A percentile compares a stretch with the other conserved stretches of the same genome.
Conservation (phyloP, 2,329 filamentous ascomycete genomes). For the Colletotrichum eleusines region DNA sequence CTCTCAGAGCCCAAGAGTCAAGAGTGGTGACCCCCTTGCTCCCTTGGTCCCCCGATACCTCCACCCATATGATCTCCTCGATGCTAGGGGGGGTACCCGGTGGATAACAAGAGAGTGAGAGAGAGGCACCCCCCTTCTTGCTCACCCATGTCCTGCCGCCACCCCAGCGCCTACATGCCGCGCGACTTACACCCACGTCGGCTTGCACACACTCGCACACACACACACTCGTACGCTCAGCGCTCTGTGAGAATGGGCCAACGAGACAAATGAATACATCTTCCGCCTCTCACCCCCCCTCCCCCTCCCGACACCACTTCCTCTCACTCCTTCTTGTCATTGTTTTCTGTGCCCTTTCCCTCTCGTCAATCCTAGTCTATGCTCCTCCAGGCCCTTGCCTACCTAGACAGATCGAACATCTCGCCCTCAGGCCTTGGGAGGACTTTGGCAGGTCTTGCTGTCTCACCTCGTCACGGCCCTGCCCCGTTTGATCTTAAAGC, state of each 20-base stretch:
- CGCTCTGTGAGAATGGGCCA: constrained; percentile 31
- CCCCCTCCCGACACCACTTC: constrained; percentile 30
- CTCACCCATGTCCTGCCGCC: constrained; percentile 39
- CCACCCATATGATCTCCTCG: constrained; percentile 43
- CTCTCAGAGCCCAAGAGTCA: constrained; percentile 26
- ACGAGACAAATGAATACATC: constrained; percentile 39
- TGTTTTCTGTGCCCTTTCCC: constrained; percentile 35
- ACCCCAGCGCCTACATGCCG: constrained; percentile 37
- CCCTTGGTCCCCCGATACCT: constrained; percentile 41
- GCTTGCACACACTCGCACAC: constrained; percentile 16
- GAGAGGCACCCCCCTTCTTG: constrained; percentile 4
- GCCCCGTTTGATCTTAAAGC: constrained; percentile 46
- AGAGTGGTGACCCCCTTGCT: constrained; percentile 39
- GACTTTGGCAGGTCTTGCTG: constrained; percentile 33
- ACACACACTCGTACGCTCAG: not conserved
- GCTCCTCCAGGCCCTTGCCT: constrained; percentile 41
- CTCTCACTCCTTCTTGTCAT: constrained; percentile 32
- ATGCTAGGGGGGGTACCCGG: constrained; percentile 34
- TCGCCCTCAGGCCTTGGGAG: constrained; percentile 39
- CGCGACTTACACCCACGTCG: constrained; percentile 41
- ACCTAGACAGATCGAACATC: constrained; percentile 41
- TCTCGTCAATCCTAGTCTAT: constrained; percentile 40
- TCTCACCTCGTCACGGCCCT: constrained; percentile 40
- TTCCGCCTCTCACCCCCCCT: constrained; percentile 40
- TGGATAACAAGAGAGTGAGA: constrained; percentile 21